Percentiles rank a stretch among this genome's conserved stretches.
Conservation (phyloP, 2,329 filamentous ascomycete genomes). For the Aureobasidium leucospermi region DNA sequence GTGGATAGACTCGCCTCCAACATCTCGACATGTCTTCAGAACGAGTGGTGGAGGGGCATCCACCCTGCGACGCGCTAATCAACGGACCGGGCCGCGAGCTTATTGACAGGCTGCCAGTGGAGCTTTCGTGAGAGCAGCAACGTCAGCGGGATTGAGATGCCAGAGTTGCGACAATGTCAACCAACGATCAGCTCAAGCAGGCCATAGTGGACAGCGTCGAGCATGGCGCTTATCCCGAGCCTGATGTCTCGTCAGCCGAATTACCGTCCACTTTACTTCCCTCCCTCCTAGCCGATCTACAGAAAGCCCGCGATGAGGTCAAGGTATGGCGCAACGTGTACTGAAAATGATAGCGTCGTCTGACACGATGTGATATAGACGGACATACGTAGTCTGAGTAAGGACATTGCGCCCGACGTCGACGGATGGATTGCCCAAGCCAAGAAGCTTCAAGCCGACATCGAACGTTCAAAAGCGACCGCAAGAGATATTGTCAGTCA, state of each 20-base stretch:
- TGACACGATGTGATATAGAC: constrained; percentile 35
- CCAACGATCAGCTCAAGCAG: constrained; percentile 9
- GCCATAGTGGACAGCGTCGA: constrained; percentile 59
- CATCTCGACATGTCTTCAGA: not conserved
- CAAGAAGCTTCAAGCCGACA: constrained; percentile 76
- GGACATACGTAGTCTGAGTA: constrained; percentile 69
- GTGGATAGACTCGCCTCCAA: not conserved
- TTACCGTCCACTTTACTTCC: constrained; percentile 41
- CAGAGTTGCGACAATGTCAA: constrained; percentile 2
- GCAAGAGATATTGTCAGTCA: constrained; percentile 75
- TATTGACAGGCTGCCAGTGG: constrained; percentile 1
- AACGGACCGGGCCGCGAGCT: constrained; percentile 1
- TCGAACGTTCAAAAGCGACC: constrained; percentile 68
- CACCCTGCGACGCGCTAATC: not conserved
- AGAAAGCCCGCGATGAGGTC: constrained; percentile 45
- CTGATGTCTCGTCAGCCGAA: constrained; percentile 48
- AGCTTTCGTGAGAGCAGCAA: not conserved
- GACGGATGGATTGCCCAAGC: constrained; percentile 82
- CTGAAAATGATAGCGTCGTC: not conserved
- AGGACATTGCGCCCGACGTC: constrained; percentile 69
- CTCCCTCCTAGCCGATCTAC: constrained; percentile 43
- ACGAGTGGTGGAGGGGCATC: not conserved
- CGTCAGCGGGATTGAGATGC: not conserved
- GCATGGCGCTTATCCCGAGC: constrained; percentile 49
- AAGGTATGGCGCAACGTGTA: constrained; percentile 40